Evolutionary conservation across 2,329 filamentous ascomycete species (phyloP).

Genomic region (Colletotrichum incanum): DNA sequence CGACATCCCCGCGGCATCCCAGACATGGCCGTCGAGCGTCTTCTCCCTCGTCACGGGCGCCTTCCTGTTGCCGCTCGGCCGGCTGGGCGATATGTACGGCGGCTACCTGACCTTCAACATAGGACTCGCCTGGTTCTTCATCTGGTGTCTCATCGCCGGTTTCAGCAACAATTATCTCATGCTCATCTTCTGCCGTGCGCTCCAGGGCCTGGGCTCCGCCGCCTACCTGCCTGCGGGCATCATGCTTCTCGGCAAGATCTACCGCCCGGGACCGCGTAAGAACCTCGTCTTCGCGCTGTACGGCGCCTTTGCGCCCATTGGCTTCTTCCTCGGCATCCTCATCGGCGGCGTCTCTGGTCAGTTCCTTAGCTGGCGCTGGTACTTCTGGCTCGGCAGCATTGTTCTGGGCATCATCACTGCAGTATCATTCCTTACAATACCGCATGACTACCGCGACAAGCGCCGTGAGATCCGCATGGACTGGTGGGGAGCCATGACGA

Average conservation of each 20-base stretch:
- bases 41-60: slow-evolving; percentile 72
- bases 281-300: slow-evolving; percentile 77
- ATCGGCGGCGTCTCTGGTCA: slow-evolving; percentile 75
- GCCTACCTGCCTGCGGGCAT: slow-evolving; percentile 81
- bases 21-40: slow-evolving; percentile 76
- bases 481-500: slow-evolving; percentile 70
- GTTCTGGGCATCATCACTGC: slow-evolving; percentile 62
- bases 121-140: slow-evolving; percentile 75
- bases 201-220: slow-evolving; percentile 82
- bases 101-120: slow-evolving; percentile 72
- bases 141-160: slow-evolving; percentile 80
- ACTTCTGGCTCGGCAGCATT: slow-evolving; percentile 75
- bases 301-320: slow-evolving; percentile 70
- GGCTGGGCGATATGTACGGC: slow-evolving; percentile 75
- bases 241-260: slow-evolving; percentile 78
- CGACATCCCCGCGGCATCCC: slow-evolving; percentile 72
- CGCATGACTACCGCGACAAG: slow-evolving; percentile 50
- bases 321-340: slow-evolving; percentile 77
- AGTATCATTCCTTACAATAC: slow-evolving; percentile 60
- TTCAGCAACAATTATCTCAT: slow-evolving; percentile 79
- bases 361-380: slow-evolving; percentile 76
- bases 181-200: slow-evolving; percentile 80
- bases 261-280: slow-evolving; percentile 80
- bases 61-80: slow-evolving; percentile 76
- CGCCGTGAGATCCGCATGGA: slow-evolving; percentile 65